Evolutionary conservation across 257 asterid species (phyloP), one percentile per base, ranked within the genome.

Genomic region (Solanum peruvianum): DNA sequence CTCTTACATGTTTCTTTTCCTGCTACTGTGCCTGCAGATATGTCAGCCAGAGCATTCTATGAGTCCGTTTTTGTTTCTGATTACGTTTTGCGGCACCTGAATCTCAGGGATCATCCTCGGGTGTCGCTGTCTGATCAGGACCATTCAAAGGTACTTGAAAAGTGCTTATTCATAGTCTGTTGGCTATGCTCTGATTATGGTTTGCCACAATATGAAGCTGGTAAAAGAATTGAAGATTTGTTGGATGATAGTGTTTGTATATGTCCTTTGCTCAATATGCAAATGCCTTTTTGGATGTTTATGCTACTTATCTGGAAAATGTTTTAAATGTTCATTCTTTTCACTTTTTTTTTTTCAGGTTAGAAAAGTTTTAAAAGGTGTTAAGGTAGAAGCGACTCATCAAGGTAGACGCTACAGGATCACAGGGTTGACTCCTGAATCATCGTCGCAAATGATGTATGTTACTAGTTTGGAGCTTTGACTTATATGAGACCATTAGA

Each of bases 31-130:
- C 87, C 86, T 89, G 89, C 95, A 96, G 99, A 96, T 89, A 90
- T 93, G 90, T 95, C 99, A 4, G 99, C 98, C 1, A 87, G 96
- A 69, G 94, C 91, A 0, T 96, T 96, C 86, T 94, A 89, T 82
- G 98, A 95, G 69, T 91, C 98, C 8, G 87, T 92, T 66, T 9
- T 11, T 2, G 95, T 95, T 14, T 62, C 87, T n/a, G 95, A 91
- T 0, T 96, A 67, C 45, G 87, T 94, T 45, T 7, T 3, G 0
- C 85, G 87, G 88, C 89, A 66, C 88, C 29, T 96, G 11, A 89
- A 88, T 29, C 76, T 86, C 83, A 88, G 85, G 82, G 93, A 94
- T 76, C 93, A 94, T 76, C 33, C 87, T 13, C 39, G 67, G 0
- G 84, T 92, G 86, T 88, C 92, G 62, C 49, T 95, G 20, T 80